Evolutionary conservation across 148 eudicot genomes (phyloP).

Genomic region (Vaccinium macrocarpon): DNA sequence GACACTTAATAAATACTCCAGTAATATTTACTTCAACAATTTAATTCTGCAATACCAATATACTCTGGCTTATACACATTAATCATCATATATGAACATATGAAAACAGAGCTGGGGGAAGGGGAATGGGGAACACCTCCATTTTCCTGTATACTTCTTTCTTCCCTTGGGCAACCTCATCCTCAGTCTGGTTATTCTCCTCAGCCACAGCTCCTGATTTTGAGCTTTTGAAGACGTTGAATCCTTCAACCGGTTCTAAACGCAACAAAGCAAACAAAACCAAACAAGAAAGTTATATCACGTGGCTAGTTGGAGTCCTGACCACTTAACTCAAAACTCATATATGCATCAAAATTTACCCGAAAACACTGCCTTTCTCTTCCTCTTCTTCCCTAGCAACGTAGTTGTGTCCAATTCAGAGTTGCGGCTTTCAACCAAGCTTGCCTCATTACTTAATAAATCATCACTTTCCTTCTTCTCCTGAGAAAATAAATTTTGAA

Average conservation of each 20-base stretch:
- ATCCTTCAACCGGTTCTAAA: constrained; percentile 67
- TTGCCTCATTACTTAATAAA: constrained; percentile 19
- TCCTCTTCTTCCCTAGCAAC: constrained; percentile 59
- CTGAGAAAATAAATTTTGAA: constrained; percentile 24
- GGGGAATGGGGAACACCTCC: constrained; percentile 47
- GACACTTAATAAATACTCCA: background rate
- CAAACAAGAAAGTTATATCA: constrained; percentile 1
- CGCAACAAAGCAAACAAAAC: constrained; percentile 14
- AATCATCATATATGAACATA: background rate
- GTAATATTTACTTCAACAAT: background rate
- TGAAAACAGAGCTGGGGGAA: background rate
- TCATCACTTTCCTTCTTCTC: constrained; percentile 51
- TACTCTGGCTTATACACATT: background rate
- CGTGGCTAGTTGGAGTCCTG: background rate
- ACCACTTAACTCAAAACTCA: background rate
- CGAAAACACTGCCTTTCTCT: constrained; percentile 44
- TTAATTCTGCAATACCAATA: background rate
- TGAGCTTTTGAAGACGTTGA: constrained; percentile 69
- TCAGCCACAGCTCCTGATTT: constrained; percentile 28
- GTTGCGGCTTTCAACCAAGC: constrained; percentile 21
- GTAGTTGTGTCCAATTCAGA: constrained; percentile 31
- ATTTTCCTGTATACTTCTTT: constrained; percentile 65
- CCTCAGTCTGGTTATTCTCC: constrained; percentile 34
- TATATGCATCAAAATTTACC: constrained; percentile 33
- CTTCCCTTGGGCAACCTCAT: constrained; percentile 39